Evolutionary conservation across 2,329 filamentous ascomycete species (phyloP).

Genomic region (Pseudogymnoascus sp.): DNA sequence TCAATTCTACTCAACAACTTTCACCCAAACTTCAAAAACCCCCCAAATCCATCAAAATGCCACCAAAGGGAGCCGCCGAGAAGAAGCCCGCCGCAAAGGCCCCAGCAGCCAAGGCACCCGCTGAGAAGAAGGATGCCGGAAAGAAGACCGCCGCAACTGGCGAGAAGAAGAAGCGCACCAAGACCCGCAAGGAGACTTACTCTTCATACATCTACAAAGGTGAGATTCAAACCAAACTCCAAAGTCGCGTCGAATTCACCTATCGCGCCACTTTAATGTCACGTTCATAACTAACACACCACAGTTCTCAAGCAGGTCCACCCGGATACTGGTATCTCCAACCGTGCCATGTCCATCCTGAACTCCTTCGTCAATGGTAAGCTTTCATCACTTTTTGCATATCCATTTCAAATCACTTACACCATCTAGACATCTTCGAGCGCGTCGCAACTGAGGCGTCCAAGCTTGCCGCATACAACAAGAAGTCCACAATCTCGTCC

Average conservation of each 20-base stretch:
- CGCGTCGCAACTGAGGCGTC: conserved; percentile 96
- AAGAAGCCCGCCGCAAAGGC: conserved; percentile 99
- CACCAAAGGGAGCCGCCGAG: conserved; percentile 84
- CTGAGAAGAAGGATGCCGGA: conserved; percentile 99
- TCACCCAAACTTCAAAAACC: conserved; percentile 21
- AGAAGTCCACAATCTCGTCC: conserved; percentile 99
- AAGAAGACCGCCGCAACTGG: conserved; percentile 97
- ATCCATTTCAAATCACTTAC: conserved; percentile 18
- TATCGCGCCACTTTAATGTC: conserved; percentile 10
- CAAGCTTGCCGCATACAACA: conserved; percentile 99
- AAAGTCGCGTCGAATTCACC: background rate
- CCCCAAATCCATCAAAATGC: conserved; percentile 57
- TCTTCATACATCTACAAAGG: conserved; percentile 99
- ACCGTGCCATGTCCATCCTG: conserved; percentile 98
- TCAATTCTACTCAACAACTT: conserved; percentile 27
- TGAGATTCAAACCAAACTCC: conserved; percentile 36
- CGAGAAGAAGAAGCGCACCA: conserved; percentile 99
- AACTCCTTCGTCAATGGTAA: conserved; percentile 99
- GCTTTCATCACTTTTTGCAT: conserved; percentile 26
- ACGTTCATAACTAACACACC: conserved; percentile 28
- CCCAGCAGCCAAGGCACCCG: conserved; percentile 70
- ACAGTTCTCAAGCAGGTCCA: conserved; percentile 99
- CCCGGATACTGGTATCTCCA: conserved; percentile 99
- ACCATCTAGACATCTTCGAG: conserved; percentile 85
- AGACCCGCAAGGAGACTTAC: conserved; percentile 99